Base-by-base conservation (phyloP, 2,329 filamentous ascomycete genomes). In the Verticillium isaacii region DNA sequence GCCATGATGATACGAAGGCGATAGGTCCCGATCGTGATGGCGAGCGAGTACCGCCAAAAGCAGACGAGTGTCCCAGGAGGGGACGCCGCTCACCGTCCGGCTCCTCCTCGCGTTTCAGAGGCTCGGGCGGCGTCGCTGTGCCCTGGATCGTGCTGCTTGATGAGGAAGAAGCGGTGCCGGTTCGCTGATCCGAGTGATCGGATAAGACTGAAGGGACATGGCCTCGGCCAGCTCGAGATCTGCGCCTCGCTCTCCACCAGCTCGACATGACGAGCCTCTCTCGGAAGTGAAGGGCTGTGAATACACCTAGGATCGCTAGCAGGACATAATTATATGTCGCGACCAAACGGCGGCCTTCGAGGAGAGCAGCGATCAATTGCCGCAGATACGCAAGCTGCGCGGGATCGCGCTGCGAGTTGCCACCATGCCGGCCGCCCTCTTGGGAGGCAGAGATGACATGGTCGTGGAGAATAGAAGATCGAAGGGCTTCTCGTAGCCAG, bases 51-150 rank as follows among this genome's bases (percentile, higher is more conserved):
- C 17, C 19, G 6, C 17, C n/a, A 45, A n/a, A 50, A 9, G 9
- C 17, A 8, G 9, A 19, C 12, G 45, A 23, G 19, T 23, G 23
- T 25, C 45, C 45, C 15, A 77, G 66, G 5, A 78, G 67, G 3
- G 76, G 76, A 36, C 72, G 69, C 5, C 71, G 68, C 64, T 79
- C 77, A 8, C 75, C 32, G 25, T 78, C 75, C 14, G 63, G 29
- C 5, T 70, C 60, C 5, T 70, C 60, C 15, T 57, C 56, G 37
- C 68, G 63, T 61, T 74, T 72, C 4, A 61, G 25, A 9, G 64
- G 62, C 4, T 60, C 56, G 9, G 66, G 64, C 2, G 71, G 73
- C 8, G 70, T 70, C 15, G 66, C 55, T 0, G 65, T 67, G 4
- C 70, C 72, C 17, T 69, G 64, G 8, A 73, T 52, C 4, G 72